A percentile compares a stretch with the other conserved stretches of the same genome.
Evolutionary conservation across 1,284 basidiomycete genomes (phyloP).

Genomic region (Leccinum angustisporum): DNA sequence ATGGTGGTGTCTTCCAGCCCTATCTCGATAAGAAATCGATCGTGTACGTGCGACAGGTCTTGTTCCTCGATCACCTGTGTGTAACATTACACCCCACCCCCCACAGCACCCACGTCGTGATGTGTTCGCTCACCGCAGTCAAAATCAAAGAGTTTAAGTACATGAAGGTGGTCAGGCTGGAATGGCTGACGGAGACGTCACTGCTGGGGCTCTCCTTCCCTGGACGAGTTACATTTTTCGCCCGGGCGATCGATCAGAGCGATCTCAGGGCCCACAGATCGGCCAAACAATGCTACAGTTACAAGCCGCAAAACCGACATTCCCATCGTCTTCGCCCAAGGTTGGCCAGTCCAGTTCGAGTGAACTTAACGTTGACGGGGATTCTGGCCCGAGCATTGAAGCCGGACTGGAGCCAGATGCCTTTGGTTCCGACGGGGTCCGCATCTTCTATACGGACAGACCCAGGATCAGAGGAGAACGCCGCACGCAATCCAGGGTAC

Average conservation of each 20-base stretch:
- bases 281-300: constrained; percentile 20
- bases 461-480: too few species aligned
- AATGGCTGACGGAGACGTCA: constrained; percentile 82
- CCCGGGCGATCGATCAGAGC: constrained; percentile 46
- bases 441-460: too few species aligned
- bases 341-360: not conserved
- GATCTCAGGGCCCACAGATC: constrained; percentile 47
- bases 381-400: constrained; percentile 8
- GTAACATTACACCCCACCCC: constrained; percentile 4
- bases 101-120: constrained; percentile 85
- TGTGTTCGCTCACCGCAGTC: constrained; percentile 84
- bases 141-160: constrained; percentile 87
- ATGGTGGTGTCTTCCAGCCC: constrained; percentile 84
- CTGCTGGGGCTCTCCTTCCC: constrained; percentile 65
- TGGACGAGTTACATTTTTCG: constrained; percentile 72
- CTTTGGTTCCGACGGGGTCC: too few species aligned
- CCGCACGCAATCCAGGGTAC: too few species aligned
- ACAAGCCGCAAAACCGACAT: constrained; percentile 1
- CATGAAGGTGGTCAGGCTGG: constrained; percentile 86
- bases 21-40: constrained; percentile 79
- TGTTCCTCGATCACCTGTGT: not conserved
- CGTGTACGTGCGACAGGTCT: constrained; percentile 51
- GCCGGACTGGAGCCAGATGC: not conserved
- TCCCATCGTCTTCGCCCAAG: not conserved
- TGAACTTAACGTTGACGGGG: not conserved